Evolutionary conservation across 164 flowering plant genomes (phyloP).

Genomic region (Kingdonia uniflora): DNA sequence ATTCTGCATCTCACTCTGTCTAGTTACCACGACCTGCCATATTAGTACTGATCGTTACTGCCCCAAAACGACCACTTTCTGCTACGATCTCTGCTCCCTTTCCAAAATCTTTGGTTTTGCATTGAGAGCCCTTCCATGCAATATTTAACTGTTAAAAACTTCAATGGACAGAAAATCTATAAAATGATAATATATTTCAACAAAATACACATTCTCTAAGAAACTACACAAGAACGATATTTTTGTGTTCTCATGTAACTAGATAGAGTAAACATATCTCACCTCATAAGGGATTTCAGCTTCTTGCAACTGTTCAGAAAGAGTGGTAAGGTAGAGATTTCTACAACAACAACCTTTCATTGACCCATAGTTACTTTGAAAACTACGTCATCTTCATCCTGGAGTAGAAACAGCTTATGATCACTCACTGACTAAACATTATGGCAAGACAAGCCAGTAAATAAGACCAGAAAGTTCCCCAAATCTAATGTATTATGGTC

Average conservation of each 20-base stretch:
- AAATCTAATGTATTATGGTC: too few relatives aligned
- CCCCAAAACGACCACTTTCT: constrained; percentile 94
- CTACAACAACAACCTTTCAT: constrained; percentile 94
- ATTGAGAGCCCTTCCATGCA: constrained; percentile 61
- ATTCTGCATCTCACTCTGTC: constrained; percentile 99
- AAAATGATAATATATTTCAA: too few relatives aligned
- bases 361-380: constrained; percentile 79
- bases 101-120: constrained; percentile 99
- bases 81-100: constrained; percentile 99
- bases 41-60: constrained; percentile 96
- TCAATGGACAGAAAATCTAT: too few relatives aligned
- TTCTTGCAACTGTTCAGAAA: constrained; percentile 73
- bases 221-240: too few relatives aligned
- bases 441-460: too few relatives aligned
- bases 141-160: neutral
- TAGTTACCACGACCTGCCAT: constrained; percentile 99
- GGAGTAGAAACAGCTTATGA: constrained; percentile 11
- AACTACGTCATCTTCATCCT: constrained; percentile 98
- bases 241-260: too few relatives aligned
- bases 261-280: constrained; percentile 7
- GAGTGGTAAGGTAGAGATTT: constrained; percentile 79
- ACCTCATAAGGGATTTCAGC: constrained; percentile 97
- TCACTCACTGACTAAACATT: too few relatives aligned
- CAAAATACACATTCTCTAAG: too few relatives aligned
- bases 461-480: too few relatives aligned